Conservation (phyloP, 495 filamentous ascomycete genomes). For the Xylona heveae region DNA sequence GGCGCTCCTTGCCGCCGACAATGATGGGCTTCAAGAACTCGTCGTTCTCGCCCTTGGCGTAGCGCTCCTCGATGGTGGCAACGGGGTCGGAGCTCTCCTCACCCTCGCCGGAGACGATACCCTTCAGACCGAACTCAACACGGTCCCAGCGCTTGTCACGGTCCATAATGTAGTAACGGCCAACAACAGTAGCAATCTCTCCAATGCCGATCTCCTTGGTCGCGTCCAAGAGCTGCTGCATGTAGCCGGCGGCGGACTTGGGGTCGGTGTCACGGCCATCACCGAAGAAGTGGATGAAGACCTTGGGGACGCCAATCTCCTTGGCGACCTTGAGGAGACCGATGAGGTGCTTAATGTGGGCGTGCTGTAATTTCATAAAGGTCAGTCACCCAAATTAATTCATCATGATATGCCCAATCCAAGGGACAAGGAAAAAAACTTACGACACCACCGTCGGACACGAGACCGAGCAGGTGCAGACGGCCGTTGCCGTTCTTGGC, state of each 20-base stretch:
- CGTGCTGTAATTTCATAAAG: constrained; percentile 30
- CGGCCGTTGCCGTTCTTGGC: constrained; percentile 80
- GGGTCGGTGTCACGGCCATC: constrained; percentile 96
- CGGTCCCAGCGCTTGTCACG: constrained; percentile 98
- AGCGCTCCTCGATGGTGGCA: constrained; percentile 67
- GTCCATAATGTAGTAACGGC: constrained; percentile 97
- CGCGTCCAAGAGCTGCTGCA: constrained; percentile 61
- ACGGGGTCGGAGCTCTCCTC: constrained; percentile 68
- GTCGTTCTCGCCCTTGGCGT: constrained; percentile 72
- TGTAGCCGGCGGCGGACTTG: constrained; percentile 67
- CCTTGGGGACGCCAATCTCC: constrained; percentile 63
- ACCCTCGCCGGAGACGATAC: constrained; percentile 66
- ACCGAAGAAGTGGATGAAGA: constrained; percentile 97
- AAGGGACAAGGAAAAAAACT: constrained; percentile 12
- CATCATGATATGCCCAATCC: not conserved
- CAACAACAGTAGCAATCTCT: constrained; percentile 81
- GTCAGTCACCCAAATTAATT: constrained; percentile 6
- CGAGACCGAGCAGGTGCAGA: constrained; percentile 72
- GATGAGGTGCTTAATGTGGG: constrained; percentile 82
- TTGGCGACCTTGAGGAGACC: constrained; percentile 75
- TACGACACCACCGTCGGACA: constrained; percentile 86
- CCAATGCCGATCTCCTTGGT: constrained; percentile 69
- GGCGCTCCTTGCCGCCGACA: constrained; percentile 59
- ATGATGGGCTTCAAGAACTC: constrained; percentile 99
- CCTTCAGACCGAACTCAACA: constrained; percentile 74